A percentile compares a stretch with the other conserved stretches of the same genome.
Conservation (phyloP, 164 flowering plant species). For the Piper longum region DNA sequence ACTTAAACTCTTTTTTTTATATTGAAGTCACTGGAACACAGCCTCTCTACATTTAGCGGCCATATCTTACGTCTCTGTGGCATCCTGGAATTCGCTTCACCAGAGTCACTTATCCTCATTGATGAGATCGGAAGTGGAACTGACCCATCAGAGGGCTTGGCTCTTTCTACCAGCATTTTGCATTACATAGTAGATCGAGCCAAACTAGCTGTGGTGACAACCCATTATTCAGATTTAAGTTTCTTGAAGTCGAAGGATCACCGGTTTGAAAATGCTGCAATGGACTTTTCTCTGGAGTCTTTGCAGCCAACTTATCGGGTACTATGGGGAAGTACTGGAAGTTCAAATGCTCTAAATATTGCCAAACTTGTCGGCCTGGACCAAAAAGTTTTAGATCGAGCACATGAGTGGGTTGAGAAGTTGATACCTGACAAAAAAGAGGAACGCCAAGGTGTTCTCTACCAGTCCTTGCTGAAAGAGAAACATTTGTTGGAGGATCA, state of each 20-base stretch:
- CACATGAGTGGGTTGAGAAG: slow-evolving; percentile 57
- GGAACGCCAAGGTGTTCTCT: slow-evolving; percentile 50
- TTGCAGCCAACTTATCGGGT: slow-evolving; percentile 69
- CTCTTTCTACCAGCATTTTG: slow-evolving; percentile 82
- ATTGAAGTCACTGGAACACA: slow-evolving; percentile 85
- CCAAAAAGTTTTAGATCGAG: slow-evolving; percentile 42
- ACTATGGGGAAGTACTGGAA: slow-evolving; percentile 79
- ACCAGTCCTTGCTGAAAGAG: slow-evolving; percentile 61
- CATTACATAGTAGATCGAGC: slow-evolving; percentile 55
- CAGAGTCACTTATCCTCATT: slow-evolving; percentile 70
- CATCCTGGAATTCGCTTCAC: slow-evolving; percentile 62
- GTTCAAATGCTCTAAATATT: slow-evolving; percentile 77
- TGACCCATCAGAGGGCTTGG: slow-evolving; percentile 95
- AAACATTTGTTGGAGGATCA: slow-evolving; percentile 47
- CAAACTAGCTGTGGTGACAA: slow-evolving; percentile 69
- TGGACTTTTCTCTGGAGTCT: slow-evolving; percentile 73
- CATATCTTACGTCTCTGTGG: slow-evolving; percentile 66
- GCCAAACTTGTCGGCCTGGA: slow-evolving; percentile 76
- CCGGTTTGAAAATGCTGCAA: slow-evolving; percentile 84
- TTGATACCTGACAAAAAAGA: slow-evolving; percentile 31
- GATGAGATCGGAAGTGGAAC: slow-evolving; percentile 97
- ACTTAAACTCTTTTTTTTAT: slow-evolving; percentile 29
- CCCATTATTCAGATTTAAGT: slow-evolving; percentile 87
- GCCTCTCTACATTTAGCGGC: slow-evolving; percentile 92
- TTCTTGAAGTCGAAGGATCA: slow-evolving; percentile 49